These are phyloP conservation scores for Psilocybe sp. DNA, from an alignment of 768 basidiomycete species.

Conservation along the genomic window DNA sequence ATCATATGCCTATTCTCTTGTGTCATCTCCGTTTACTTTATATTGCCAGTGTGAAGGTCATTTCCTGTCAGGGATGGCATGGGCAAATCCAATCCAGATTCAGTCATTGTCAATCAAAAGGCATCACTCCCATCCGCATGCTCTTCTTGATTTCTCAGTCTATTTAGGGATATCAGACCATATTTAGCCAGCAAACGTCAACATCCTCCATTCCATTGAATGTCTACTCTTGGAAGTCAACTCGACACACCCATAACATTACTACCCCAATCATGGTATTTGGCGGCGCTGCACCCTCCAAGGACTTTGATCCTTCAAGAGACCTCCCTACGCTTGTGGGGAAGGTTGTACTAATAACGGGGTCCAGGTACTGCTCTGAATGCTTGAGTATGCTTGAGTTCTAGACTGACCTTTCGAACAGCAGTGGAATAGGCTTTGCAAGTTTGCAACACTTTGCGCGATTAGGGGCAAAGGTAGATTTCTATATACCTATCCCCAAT, in stretches of 20 bases:
- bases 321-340: constrained; percentile 29
- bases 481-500: not conserved
- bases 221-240: not conserved
- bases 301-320: constrained; percentile 9
- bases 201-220: too few species aligned
- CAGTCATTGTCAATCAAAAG: too few species aligned
- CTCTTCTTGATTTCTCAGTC: too few species aligned
- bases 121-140: too few species aligned
- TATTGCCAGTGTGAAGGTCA: too few species aligned
- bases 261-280: not conserved
- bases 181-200: too few species aligned
- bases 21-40: too few species aligned
- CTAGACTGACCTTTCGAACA: constrained; percentile 15
- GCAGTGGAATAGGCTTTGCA: constrained; percentile 39
- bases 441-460: constrained; percentile 49
- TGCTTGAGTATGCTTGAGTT: too few species aligned
- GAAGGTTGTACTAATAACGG: constrained; percentile 52
- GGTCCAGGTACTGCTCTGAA: constrained; percentile 25
- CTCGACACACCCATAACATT: not conserved
- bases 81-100: too few species aligned
- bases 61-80: too few species aligned
- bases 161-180: too few species aligned
- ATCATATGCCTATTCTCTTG: too few species aligned
- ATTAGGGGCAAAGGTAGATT: constrained; percentile 44
- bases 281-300: constrained; percentile 13